Evolutionary conservation across 345 rosid species (phyloP), one percentile per base, ranked within the genome.

Genomic region (Mangifera indica): DNA sequence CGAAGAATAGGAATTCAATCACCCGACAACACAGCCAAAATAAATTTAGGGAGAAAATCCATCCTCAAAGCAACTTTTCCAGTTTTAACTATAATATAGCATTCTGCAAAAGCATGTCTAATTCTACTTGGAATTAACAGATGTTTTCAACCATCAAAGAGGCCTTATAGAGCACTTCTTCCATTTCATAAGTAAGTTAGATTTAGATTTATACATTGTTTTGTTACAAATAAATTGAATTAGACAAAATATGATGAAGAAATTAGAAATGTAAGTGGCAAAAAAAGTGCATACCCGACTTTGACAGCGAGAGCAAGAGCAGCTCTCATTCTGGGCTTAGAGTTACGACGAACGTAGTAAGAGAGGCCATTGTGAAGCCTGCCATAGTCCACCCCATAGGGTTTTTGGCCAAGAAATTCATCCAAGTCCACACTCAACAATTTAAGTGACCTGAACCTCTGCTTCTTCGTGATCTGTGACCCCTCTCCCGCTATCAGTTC

Each of bases 311-410:
- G 97, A 63, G 98, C 87, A 24, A 93, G 91, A 67, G 95, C 91
- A 67, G 97, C 97, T 76, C 98, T 84, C 91, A 91, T 91, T 72
- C 80, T 85, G 25, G 98, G 98, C 79, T 91, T 93, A 68, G 93
- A 83, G 70, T 93, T 93, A 67, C 88, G 80, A 48, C 97, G 93
- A 66, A 91, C 97, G 72, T 93, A 91, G 84, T 93, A 93, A 70
- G 69, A 65, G 69, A 93, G 95, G 76, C 98, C 97, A 80, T 91
- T 91, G 59, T 84, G 83, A 74, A 93, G 97, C 73, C 87, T 83
- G 14, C 97, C 97, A 46, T 81, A 87, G 64, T 82, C 93, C 21
- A 90, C 92, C n/a, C 93, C 97, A 74, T 77, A 84, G 2, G 97
- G 95, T 48, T 84, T 80, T 56, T 81, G 80, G 17, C 84, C 90